Evolutionary conservation across 2,329 filamentous ascomycete species (phyloP), one percentile per base, ranked within the genome.

Genomic region (Huntiella decipiens): DNA sequence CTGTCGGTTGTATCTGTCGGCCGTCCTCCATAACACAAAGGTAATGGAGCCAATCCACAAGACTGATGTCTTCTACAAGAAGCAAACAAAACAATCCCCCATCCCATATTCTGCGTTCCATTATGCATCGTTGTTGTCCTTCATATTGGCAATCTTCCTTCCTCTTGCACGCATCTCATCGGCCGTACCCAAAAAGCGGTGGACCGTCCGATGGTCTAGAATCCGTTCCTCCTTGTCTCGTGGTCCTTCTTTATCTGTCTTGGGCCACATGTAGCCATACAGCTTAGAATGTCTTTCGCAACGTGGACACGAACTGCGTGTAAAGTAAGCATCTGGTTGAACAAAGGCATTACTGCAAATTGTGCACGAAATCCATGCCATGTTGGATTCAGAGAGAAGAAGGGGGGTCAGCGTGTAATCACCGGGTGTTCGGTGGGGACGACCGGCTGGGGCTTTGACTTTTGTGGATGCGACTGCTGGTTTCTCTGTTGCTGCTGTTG

Each of bases 241-340:
- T 12, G 75, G 74, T 1, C 83, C 83, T 19, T 80, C 76, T 51
- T 71, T 80, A 50, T 94, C 82, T 0, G 91, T 96, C 66, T 98
- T 95, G 4, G 91, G 91, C 91, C 91, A 98, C 48, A 81, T 70
- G 57, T 82, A 95, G 0, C 92, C 92, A 58, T 96, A 98, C 1
- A 98, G 65, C 64, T 93, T 96, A 12, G 83, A 92, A 57, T 98
- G 91, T 0, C 91, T 75, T 63, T 98, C 91, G 60, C 91, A 98
- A 5, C 91, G 76, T 3, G 85, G 87, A 58, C 91, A 98, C 12
- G 84, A 80, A 42, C 81, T 77, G 44, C 80, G 76, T 1, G 87
- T 95, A 52, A 79, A 79, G 59, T 93, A 95, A 0, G 84, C 85
- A 52, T 96, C 82, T 36, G 76, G 71, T 59, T 96, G 88, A 4